Evolutionary conservation across 2,329 filamentous ascomycete species (phyloP), one percentile per base, ranked within the genome.

Genomic region (Curvularia sp.): DNA sequence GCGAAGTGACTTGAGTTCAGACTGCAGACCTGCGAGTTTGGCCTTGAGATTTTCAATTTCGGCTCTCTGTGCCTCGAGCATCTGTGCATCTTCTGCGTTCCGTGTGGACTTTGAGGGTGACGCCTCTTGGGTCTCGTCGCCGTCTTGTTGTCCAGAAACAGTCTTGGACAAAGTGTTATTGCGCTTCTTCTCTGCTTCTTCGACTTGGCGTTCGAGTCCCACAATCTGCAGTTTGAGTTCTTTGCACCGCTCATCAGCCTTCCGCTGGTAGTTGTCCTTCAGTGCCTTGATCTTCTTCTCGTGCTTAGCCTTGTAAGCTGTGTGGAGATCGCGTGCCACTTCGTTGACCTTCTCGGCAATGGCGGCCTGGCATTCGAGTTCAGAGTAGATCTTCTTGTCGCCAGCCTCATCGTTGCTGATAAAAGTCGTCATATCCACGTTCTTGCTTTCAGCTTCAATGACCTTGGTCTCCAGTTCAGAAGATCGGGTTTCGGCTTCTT

Each of bases 291-390:
- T 94, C 81, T 99, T 99, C 62, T 89, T 92, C 81, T 98, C 94
- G 76, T 99, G 95, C 80, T 99, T 99, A 74, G 90, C 88, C 81
- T 97, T 98, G 85, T 99, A 99, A 10, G 97, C 84, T 0, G 89
- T 85, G 75, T 99, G 95, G 41, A 99, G 84, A 74, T 99, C 95
- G 30, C 92, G 86, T n/a, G 79, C 80, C 10, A 83, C 78, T 18
- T 80, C 79, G 47, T 94, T 93, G 41, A 98, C 93, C 65, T 93
- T 92, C 78, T 97, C 92, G 22, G 97, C 93, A 49, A 97, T 90
- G 64, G 96, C 92, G 39, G 81, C 82, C 33, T 84, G 75, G 65
- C 84, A 75, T 67, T 82, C 74, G 52, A 77, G 69, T 38, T 77
- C 79, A 2, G 75, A 77, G 64, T 75, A 78, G 30, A 74, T 69